Conservation (phyloP, 177 flowering plant species). For the Vitis hybrid region DNA sequence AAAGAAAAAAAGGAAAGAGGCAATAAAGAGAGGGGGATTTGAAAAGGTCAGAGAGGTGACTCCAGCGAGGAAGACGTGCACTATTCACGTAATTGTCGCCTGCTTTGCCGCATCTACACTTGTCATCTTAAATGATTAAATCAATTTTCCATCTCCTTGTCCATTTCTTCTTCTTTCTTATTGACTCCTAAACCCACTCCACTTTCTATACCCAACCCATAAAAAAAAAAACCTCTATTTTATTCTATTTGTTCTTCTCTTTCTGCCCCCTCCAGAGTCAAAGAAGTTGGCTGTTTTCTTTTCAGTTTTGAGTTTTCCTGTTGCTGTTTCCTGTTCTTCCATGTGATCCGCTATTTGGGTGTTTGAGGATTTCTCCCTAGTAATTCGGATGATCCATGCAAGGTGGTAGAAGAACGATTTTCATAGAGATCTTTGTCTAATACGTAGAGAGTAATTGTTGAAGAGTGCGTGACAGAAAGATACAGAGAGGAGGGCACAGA, state of each 20-base stretch:
- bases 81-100: slow-evolving; percentile 2
- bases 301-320: too few species aligned
- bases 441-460: background rate
- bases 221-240: too few species aligned
- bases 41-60: background rate
- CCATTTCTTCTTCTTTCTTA: too few species aligned
- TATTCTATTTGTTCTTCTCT: too few species aligned
- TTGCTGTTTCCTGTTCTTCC: too few species aligned
- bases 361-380: background rate
- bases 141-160: too few species aligned
- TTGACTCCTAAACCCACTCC: too few species aligned
- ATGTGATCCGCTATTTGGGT: slow-evolving; percentile 13
- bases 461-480: background rate
- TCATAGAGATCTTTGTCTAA: slow-evolving; percentile 11
- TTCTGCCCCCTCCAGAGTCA: too few species aligned
- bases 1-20: too few species aligned
- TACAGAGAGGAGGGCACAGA: background rate
- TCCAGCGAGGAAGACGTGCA: slow-evolving; percentile 5
- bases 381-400: slow-evolving; percentile 9
- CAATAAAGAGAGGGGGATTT: background rate
- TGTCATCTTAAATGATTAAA: too few species aligned
- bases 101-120: background rate
- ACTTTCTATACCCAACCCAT: too few species aligned
- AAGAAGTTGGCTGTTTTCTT: too few species aligned
- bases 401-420: slow-evolving; percentile 4